Evolutionary conservation across 352 stramenopile genomes (phyloP).

Genomic region (Pythium dissimile): DNA sequence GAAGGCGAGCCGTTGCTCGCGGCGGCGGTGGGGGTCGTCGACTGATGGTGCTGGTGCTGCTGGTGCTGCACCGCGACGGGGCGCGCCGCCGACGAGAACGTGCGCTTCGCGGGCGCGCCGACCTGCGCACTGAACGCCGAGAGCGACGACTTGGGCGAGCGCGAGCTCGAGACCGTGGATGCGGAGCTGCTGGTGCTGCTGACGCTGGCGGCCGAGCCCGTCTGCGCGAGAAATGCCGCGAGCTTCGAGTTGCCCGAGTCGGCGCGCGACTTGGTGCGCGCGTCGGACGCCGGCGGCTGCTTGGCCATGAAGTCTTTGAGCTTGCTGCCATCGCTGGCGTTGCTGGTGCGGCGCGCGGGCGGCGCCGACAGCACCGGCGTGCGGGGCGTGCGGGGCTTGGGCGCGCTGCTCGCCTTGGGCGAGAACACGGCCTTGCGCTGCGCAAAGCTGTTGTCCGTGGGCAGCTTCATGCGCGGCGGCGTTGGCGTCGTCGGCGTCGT

Average conservation of each 20-base stretch:
- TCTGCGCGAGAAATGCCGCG: slow-evolving; percentile 68
- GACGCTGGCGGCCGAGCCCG: slow-evolving; percentile 37
- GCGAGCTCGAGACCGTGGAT: slow-evolving; percentile 17
- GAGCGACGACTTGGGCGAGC: slow-evolving; percentile 14
- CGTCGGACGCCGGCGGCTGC: slow-evolving; percentile 34
- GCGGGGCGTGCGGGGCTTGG: slow-evolving; percentile 12
- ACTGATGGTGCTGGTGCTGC: too few species aligned
- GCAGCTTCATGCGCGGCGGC: slow-evolving; percentile 11
- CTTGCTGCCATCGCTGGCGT: slow-evolving; percentile 62
- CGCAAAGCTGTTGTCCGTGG: slow-evolving; percentile 41
- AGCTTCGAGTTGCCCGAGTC: slow-evolving; percentile 70
- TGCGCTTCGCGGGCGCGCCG: not conserved
- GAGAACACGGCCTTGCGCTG: slow-evolving; percentile 62
- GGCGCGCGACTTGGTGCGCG: slow-evolving; percentile 41
- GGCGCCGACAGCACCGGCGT: slow-evolving; percentile 10
- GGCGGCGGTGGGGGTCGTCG: too few species aligned
- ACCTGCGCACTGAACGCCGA: slow-evolving; percentile 22
- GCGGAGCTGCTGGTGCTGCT: slow-evolving; percentile 13
- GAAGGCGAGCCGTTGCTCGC: slow-evolving; percentile 2
- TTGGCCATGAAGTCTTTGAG: slow-evolving; percentile 80
- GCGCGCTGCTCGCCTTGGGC: slow-evolving; percentile 22
- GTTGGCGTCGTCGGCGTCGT: slow-evolving; percentile 13
- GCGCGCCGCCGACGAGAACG: slow-evolving; percentile 3
- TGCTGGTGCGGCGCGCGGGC: slow-evolving; percentile 24
- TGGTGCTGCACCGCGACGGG: not conserved